A percentile compares a stretch with the other conserved stretches of the same genome.
These are phyloP conservation scores for Aspergillus coremiiformis DNA, from an alignment of 495 filamentous ascomycete genomes.

Conservation along the genomic window DNA sequence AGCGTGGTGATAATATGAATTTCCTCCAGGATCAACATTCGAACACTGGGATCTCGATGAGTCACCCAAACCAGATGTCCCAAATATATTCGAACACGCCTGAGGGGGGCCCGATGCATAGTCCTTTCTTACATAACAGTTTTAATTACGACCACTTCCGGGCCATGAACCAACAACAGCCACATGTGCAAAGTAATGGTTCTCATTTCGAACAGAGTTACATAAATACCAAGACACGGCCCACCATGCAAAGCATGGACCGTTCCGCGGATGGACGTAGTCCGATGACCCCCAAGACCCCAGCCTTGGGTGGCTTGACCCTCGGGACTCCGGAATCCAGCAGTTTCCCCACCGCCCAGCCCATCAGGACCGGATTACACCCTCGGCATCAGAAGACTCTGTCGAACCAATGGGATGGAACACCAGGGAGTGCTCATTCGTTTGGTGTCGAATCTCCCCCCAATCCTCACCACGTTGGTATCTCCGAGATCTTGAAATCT, in stretches of 20 bases:
- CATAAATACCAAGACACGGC: slow-evolving; percentile 45
- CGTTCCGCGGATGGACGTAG: slow-evolving; percentile 62
- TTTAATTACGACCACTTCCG: slow-evolving; percentile 65
- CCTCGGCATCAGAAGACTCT: slow-evolving; percentile 73
- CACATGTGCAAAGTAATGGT: slow-evolving; percentile 44
- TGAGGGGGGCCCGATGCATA: slow-evolving; percentile 79
- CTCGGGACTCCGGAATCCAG: slow-evolving; percentile 58
- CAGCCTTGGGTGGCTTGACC: slow-evolving; percentile 49
- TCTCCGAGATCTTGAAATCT: slow-evolving; percentile 62
- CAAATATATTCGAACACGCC: slow-evolving; percentile 79
- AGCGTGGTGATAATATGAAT: slow-evolving; percentile 33
- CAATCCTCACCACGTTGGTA: slow-evolving; percentile 52
- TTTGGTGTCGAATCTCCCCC: slow-evolving; percentile 62
- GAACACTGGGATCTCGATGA: slow-evolving; percentile 38
- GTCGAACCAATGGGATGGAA: slow-evolving; percentile 75
- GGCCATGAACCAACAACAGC: slow-evolving; percentile 47
- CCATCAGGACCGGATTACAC: slow-evolving; percentile 56
- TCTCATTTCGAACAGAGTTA: slow-evolving; percentile 51
- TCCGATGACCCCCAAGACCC: slow-evolving; percentile 74
- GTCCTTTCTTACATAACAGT: slow-evolving; percentile 67
- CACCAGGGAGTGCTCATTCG: slow-evolving; percentile 69
- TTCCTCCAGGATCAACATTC: slow-evolving; percentile 42
- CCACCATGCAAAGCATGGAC: slow-evolving; percentile 56
- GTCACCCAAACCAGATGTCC: slow-evolving; percentile 51
- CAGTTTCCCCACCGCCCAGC: slow-evolving; percentile 60